Evolutionary conservation across 2,329 filamentous ascomycete genomes (phyloP).

Genomic region (Ceratocystis ficicola): DNA sequence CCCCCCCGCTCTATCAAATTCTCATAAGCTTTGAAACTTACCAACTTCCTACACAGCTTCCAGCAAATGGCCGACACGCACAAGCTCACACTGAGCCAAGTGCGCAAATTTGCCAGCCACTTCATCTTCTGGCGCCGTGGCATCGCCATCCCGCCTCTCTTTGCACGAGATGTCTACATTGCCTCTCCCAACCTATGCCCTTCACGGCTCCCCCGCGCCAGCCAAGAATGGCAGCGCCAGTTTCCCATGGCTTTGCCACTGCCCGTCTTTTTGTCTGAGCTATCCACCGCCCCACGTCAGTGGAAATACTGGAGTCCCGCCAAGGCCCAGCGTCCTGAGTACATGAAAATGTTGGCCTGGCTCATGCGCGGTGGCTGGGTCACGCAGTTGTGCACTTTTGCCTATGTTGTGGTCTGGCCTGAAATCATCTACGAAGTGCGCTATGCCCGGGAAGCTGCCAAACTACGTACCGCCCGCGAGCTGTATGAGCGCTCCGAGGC

Average conservation of each 20-base stretch:
- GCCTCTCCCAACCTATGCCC: conserved; percentile 82
- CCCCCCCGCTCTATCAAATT: neutral
- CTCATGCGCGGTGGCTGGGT: conserved; percentile 87
- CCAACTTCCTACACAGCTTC: conserved; percentile 33
- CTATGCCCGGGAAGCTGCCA: conserved; percentile 54
- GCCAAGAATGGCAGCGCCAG: conserved; percentile 57
- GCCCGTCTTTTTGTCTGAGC: conserved; percentile 71
- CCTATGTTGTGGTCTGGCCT: conserved; percentile 72
- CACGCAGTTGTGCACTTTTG: conserved; percentile 82
- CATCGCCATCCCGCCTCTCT: conserved; percentile 79
- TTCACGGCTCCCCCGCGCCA: conserved; percentile 54
- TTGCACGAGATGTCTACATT: conserved; percentile 81
- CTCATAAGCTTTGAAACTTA: neutral
- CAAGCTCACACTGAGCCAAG: conserved; percentile 63
- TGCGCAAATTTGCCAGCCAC: conserved; percentile 80
- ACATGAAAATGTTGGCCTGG: conserved; percentile 87
- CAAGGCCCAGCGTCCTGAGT: conserved; percentile 63
- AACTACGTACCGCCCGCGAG: conserved; percentile 33
- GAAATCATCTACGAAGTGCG: conserved; percentile 74
- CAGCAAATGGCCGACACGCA: conserved; percentile 59
- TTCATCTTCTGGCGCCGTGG: conserved; percentile 94
- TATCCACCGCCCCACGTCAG: conserved; percentile 68
- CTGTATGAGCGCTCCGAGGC: conserved; percentile 14
- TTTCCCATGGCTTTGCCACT: conserved; percentile 78
- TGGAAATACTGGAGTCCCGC: conserved; percentile 78